Base-by-base conservation (phyloP, 257 asterid genomes). In the Dorcoceras hygrometricum region DNA sequence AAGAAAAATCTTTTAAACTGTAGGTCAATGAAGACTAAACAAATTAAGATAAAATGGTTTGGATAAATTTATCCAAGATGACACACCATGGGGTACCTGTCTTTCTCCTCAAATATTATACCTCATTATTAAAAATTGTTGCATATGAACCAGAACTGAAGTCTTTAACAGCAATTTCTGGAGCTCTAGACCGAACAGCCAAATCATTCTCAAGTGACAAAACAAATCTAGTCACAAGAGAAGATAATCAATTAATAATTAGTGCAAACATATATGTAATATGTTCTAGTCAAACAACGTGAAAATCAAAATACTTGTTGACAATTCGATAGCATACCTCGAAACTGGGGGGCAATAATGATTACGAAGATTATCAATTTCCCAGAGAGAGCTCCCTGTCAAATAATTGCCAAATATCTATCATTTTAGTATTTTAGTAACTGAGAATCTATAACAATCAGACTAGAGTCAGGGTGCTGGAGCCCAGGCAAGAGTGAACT, bases 351-450 rank as follows among this genome's bases (percentile, higher is more conserved):
- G 91, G 73, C 93, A 85, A 71, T 86, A 90, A 83, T 94, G 97
- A 71, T 85, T 83, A 60, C 81, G 89, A 34, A 94, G 91, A 46
- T 95, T 88, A 70, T 90, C 95, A 19, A 94, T 80, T 81, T 94
- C 99, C 99, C 97, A 90, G 51, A 90, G 82, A 50, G 97, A 93
- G 81, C 96, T 93, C 72, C 95, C 97, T 90, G 96, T 39, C n/a
- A 18, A 39, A 39, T 34, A 39, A 39, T 39, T 39, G 50, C n/a
- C 50, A 39, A 18, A 39, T 39, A 39, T 39, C n/a, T 39, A 39
- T 39, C 50, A 0, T 2, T 11, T 39, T 39, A 39, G 50, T 39
- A 12, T 39, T 8, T 39, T 11, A 39, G 3, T 39, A 39, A 39
- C n/a, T 39, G n/a, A 39, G 50, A 39, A 39, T 39, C 50, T 39